Base-by-base conservation (phyloP, 2,329 filamentous ascomycete species). In the Aplosporella prunicola region DNA sequence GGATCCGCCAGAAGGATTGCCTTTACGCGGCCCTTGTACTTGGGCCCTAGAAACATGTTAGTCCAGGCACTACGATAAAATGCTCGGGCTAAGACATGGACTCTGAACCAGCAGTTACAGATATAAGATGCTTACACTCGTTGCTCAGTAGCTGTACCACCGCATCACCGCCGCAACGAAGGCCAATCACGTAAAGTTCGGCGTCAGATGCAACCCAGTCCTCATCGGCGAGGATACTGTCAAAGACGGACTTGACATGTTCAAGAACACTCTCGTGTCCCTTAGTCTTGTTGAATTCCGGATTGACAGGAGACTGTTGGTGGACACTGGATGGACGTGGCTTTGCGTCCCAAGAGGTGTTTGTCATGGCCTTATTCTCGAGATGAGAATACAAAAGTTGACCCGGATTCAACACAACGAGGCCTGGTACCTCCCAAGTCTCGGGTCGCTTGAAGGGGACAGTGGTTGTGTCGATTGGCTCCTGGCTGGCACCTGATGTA, bases 331-430 rank as follows among this genome's bases (percentile, higher is more conserved):
- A 82, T 40, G 68, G 65, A 47, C 79, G 71, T 1, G 79, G 78
- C 29, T 80, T 60, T 2, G 66, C 67, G 6, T 65, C 53, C 67
- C 80, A 82, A 3, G 68, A 70, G 0, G 54, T 52, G 1, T 69
- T 55, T 1, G 74, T 82, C 43, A 93, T 65, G 0, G 76, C 67
- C 32, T 72, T 69, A 35, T 69, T 61, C 1, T 69, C 69, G 35
- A 73, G 69, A 26, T 82, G 75, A 56, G 82, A 84, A 78, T 85
- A 95, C 49, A 79, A 66, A 13, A 83, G 64, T 60, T 93, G 78
- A 4, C 84, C 85, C 4, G 76, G 68, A 53, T 94, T 95, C 30
- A 85, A 74, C 17, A 94, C 64, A 18, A 95, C 62, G 39, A 95
- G 62, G 3, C 73, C 81, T 0, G 71, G 76, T 2, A 51, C 45